Evolutionary conservation across 345 rosid genomes (phyloP), one percentile per base, ranked within the genome.

Genomic region (Eutrema japonicum): DNA sequence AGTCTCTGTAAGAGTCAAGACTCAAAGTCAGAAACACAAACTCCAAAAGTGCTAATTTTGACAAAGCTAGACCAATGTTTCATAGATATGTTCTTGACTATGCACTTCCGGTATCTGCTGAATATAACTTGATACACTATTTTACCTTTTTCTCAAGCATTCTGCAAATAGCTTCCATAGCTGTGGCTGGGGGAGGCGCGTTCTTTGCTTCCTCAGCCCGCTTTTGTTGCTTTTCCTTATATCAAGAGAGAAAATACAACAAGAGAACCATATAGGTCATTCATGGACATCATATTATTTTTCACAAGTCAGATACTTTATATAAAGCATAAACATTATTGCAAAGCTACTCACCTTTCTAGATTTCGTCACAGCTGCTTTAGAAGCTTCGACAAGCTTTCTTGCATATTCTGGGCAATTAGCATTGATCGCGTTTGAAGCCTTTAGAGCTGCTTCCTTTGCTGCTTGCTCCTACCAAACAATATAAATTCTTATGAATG

Each of bases 381-480:
- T 81, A 30, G 88, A 72, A 16, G 86, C 85, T 40, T 86, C 89
- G 27, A 85, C 86, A 67, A 85, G 93, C 71, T 87, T 85, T 70
- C 72, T 82, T 70, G 95, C 95, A 71, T 85, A 76, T 74, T 80
- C 84, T 62, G 84, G 71, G 58, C 85, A 82, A 52, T 81, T 74
- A 33, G 88, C 89, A 42, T 85, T 82, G 8, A 82, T 75, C 13
- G 85, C 51, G 7, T 45, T 18, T n/a, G 1, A n/a, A 47, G 51
- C 51, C 51, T 47, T 47, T 9, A 46, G 50, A 46, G 51, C 27
- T 47, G 10, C 27, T 16, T 47, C 95, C 79, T 94, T 94, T 30
- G 87, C 97, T 62, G 89, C 98, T 84, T 91, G 95, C 82, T 89
- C 97, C 98, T 91, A 83, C 30, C 74, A 67, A 71, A 7, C 63